These are phyloP conservation scores for Gnomoniopsis sp. DNA, from an alignment of 2,329 filamentous ascomycete species.

Conservation along the genomic window DNA sequence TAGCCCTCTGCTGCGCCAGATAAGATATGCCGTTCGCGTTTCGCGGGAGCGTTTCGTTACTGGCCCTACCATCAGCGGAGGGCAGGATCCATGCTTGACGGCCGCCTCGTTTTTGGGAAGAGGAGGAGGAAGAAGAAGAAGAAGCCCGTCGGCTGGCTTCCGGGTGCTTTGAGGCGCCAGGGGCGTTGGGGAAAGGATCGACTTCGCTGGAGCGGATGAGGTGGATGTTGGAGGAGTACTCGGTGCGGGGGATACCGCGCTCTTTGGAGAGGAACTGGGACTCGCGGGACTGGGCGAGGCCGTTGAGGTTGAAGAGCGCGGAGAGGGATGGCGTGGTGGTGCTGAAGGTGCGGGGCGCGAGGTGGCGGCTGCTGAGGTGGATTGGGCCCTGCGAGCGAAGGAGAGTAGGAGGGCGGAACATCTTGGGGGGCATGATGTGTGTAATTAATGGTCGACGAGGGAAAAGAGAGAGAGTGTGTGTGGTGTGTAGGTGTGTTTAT, in stretches of 20 bases:
- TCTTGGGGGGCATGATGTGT: not conserved
- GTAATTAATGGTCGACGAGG: not conserved
- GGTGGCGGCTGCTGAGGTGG: not conserved
- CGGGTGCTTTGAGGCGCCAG: constrained; percentile 2
- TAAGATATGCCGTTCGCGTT: too few relatives aligned
- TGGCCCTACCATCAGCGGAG: too few relatives aligned
- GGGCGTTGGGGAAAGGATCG: constrained; percentile 12
- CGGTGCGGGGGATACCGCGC: constrained; percentile 13
- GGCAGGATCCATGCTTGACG: not conserved
- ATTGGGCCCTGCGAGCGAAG: not conserved
- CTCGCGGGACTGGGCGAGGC: constrained; percentile 12
- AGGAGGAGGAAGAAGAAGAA: too few relatives aligned
- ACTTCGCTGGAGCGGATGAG: constrained; percentile 18
- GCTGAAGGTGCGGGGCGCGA: not conserved
- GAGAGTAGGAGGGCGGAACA: not conserved
- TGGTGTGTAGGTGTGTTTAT: too few relatives aligned
- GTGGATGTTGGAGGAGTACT: constrained; percentile 11
- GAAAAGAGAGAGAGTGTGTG: not conserved
- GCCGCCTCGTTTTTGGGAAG: not conserved
- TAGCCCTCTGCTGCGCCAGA: too few relatives aligned
- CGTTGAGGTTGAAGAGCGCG: constrained; percentile 11
- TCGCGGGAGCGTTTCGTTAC: too few relatives aligned
- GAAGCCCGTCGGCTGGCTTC: not conserved
- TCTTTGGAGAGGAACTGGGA: constrained; percentile 14
- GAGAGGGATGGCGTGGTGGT: not conserved